A percentile compares a stretch with the other conserved stretches of the same genome.
phyloP scores from a whole-genome alignment of 2,329 filamentous ascomycete species.

The Pseudonectria buxi region DNA sequence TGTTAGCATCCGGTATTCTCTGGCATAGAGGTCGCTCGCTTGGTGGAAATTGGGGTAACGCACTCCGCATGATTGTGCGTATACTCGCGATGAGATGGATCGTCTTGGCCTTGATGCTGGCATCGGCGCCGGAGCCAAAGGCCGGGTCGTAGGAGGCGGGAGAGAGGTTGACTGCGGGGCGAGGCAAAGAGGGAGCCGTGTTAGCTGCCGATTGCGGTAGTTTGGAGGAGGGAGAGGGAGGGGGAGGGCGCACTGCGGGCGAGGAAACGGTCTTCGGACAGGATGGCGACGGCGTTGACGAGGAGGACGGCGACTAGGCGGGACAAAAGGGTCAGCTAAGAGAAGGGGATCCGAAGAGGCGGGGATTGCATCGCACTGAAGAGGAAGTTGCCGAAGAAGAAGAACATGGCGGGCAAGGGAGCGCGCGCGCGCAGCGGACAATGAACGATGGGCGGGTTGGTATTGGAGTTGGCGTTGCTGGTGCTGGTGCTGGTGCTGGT shows the following conservation, averaged over 20 bases:
- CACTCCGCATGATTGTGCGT: constrained; percentile 87
- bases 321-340: background rate
- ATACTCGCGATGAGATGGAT: constrained; percentile 88
- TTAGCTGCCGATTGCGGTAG: constrained; percentile 6
- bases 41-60: constrained; percentile 7
- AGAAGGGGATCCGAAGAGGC: background rate
- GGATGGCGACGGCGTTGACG: constrained; percentile 86
- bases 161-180: constrained; percentile 64
- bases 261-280: constrained; percentile 92
- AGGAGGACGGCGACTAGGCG: constrained; percentile 66
- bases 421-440: background rate
- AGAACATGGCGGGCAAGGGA: constrained; percentile 48
- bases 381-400: constrained; percentile 65
- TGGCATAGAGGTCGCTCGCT: too few species aligned
- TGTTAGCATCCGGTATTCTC: background rate
- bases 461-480: background rate
- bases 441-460: constrained; percentile 1
- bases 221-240: background rate
- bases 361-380: constrained; percentile 38
- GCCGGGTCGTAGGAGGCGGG: constrained; percentile 62
- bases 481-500: too few species aligned
- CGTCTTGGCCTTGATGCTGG: constrained; percentile 77
- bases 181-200: background rate
- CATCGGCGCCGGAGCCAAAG: constrained; percentile 67
- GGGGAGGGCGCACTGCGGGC: constrained; percentile 45